phyloP scores from a whole-genome alignment of 495 filamentous ascomycete species.

The Pyrenula aspistea region DNA sequence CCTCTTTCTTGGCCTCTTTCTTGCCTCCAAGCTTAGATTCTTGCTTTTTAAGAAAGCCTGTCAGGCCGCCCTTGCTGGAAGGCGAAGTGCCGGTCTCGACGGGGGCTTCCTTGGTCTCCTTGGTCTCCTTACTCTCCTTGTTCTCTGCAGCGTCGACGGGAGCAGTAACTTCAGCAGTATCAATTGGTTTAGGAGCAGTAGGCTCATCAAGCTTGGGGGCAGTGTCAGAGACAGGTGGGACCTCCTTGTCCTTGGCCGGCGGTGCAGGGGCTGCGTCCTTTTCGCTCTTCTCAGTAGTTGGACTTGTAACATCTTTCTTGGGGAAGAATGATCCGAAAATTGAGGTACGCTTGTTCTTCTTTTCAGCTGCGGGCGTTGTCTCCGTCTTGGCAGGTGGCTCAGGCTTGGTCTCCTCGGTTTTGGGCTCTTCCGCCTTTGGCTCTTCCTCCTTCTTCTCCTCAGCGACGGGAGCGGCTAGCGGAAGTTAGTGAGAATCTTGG shows the following conservation, averaged over 20 bases:
- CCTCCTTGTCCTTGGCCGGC: conserved; percentile 24
- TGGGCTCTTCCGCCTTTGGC: neutral
- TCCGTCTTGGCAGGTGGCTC: neutral
- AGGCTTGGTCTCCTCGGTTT: conserved; percentile 1
- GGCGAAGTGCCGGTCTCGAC: conserved; percentile 3
- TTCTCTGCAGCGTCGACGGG: conserved; percentile 27
- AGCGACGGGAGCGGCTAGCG: neutral
- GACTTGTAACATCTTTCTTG: conserved; percentile 38
- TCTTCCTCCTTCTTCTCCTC: conserved; percentile 1
- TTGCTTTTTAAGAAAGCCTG: conserved; percentile 4
- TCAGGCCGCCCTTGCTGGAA: conserved; percentile 2
- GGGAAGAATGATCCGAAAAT: conserved; percentile 40
- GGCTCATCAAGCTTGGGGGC: conserved; percentile 41
- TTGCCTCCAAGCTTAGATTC: neutral
- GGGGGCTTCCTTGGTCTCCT: conserved; percentile 1
- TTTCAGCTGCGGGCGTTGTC: conserved; percentile 6
- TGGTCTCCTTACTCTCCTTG: neutral
- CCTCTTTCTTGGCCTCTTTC: conserved; percentile 17
- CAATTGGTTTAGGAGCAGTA: conserved; percentile 27
- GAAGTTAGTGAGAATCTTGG: neutral
- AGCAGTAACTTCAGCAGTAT: conserved; percentile 30
- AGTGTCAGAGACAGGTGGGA: conserved; percentile 28
- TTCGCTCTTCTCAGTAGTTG: conserved; percentile 38
- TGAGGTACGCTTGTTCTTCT: conserved; percentile 37
- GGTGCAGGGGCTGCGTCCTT: conserved; percentile 35